Evolutionary conservation across 805 yeast species (phyloP).

Genomic region (Candida sanyiensis): DNA sequence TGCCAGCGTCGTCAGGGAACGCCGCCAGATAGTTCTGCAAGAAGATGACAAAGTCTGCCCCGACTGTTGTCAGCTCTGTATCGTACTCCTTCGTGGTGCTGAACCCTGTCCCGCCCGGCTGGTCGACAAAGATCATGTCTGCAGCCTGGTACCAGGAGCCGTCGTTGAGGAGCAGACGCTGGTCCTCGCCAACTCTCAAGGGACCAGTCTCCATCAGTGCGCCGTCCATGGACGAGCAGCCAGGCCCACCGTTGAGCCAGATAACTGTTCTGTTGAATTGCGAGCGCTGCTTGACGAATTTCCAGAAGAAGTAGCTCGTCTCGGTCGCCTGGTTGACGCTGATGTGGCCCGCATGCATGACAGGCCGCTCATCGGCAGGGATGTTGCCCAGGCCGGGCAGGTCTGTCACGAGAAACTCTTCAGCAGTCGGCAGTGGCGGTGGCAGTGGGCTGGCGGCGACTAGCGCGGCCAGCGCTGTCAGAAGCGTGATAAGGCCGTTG

Average conservation of each 20-base stretch:
- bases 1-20: slow-evolving; percentile 65
- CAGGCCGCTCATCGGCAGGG: slow-evolving; percentile 26
- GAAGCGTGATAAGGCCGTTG: too few species aligned
- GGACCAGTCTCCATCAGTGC: slow-evolving; percentile 93
- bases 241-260: slow-evolving; percentile 99
- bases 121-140: slow-evolving; percentile 83
- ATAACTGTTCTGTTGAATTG: slow-evolving; percentile 45
- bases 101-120: slow-evolving; percentile 93
- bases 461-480: too few species aligned
- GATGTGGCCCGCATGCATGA: slow-evolving; percentile 41
- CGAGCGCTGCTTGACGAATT: slow-evolving; percentile 17
- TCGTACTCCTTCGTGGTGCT: slow-evolving; percentile 56
- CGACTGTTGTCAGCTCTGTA: slow-evolving; percentile 50
- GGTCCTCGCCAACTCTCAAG: slow-evolving; percentile 47
- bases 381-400: slow-evolving; percentile 21
- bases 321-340: slow-evolving; percentile 15
- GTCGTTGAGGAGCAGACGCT: slow-evolving; percentile 45
- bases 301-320: slow-evolving; percentile 27
- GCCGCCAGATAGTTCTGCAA: slow-evolving; percentile 56
- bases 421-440: slow-evolving; percentile 13
- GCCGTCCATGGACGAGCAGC: slow-evolving; percentile 97
- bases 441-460: too few species aligned
- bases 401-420: slow-evolving; percentile 13
- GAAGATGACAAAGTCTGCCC: slow-evolving; percentile 58
- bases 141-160: slow-evolving; percentile 84